Evolutionary conservation across 78 protist species (phyloP).

Genomic region (Anaeramoeba ignava): DNA sequence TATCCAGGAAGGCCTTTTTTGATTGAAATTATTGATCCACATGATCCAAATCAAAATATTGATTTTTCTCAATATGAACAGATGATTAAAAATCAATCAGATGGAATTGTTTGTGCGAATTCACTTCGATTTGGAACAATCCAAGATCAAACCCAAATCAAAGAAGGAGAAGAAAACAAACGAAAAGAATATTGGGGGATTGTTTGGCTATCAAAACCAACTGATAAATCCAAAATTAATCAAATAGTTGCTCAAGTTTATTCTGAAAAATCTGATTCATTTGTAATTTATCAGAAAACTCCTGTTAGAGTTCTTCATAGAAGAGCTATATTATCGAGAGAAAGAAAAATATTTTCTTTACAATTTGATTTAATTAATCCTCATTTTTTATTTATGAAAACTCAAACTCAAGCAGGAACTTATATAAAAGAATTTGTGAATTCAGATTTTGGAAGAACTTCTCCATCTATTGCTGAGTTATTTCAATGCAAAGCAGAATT

Average conservation of each 20-base stretch:
- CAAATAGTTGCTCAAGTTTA: not conserved
- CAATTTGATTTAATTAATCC: not conserved
- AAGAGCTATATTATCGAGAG: not conserved
- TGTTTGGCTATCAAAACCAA: not conserved
- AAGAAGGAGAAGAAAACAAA: not conserved
- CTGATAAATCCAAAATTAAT: not conserved
- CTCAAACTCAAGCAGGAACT: not conserved
- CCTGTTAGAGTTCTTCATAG: not conserved
- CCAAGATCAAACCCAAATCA: not conserved
- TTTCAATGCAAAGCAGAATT: not conserved
- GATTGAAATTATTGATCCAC: not conserved
- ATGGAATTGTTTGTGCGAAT: not conserved
- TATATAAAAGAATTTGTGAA: not conserved
- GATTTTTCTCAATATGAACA: not conserved
- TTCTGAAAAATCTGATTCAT: not conserved
- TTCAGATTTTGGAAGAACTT: not conserved
- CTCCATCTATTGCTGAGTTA: not conserved
- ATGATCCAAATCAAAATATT: not conserved
- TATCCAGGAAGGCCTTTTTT: not conserved
- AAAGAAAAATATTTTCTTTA: not conserved
- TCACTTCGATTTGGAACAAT: too few relatives aligned
- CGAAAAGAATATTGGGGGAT: not conserved
- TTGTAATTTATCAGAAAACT: not conserved
- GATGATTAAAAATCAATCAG: not conserved
- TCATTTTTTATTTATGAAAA: not conserved